phyloP scores from a whole-genome alignment of 2,329 filamentous ascomycete genomes.

The Colletotrichum echinochloae region DNA sequence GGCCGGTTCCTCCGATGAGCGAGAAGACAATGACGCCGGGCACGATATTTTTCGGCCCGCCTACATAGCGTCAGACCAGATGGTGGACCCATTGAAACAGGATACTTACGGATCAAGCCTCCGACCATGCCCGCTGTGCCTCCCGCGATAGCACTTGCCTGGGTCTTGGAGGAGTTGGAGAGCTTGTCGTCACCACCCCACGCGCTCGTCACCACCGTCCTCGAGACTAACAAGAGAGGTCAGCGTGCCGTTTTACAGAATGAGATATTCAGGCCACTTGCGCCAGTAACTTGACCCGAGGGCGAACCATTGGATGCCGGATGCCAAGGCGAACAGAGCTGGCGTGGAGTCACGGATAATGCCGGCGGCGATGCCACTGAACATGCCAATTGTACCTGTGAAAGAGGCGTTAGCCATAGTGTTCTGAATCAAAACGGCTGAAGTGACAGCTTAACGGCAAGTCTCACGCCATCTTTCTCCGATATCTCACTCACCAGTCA shows the following conservation, averaged over 20 bases:
- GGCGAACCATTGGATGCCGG: conserved; percentile 84
- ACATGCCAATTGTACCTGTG: conserved; percentile 69
- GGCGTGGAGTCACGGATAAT: conserved; percentile 77
- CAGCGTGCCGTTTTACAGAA: conserved; percentile 12
- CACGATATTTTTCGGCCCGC: conserved; percentile 64
- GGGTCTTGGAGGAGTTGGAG: conserved; percentile 69
- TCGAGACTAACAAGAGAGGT: conserved; percentile 56
- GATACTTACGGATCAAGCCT: conserved; percentile 64
- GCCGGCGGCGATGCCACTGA: conserved; percentile 76
- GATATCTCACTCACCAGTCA: conserved; percentile 60
- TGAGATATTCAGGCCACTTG: conserved; percentile 52
- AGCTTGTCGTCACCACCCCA: conserved; percentile 65
- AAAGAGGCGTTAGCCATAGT: conserved; percentile 41
- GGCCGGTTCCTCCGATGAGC: conserved; percentile 54
- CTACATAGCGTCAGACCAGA: conserved; percentile 47
- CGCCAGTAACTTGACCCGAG: conserved; percentile 83
- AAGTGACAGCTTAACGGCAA: neutral
- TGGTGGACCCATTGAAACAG: neutral
- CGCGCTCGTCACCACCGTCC: conserved; percentile 59
- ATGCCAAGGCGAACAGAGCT: conserved; percentile 76
- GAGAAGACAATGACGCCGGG: conserved; percentile 64
- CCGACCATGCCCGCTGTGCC: conserved; percentile 74
- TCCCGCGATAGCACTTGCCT: conserved; percentile 78
- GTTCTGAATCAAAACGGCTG: neutral
- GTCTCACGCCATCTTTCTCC: neutral